Percentiles rank a stretch among this genome's conserved stretches.
Evolutionary conservation across 192 early-diverging fungal species (phyloP).

Genomic region (Spizellomyces sp.): DNA sequence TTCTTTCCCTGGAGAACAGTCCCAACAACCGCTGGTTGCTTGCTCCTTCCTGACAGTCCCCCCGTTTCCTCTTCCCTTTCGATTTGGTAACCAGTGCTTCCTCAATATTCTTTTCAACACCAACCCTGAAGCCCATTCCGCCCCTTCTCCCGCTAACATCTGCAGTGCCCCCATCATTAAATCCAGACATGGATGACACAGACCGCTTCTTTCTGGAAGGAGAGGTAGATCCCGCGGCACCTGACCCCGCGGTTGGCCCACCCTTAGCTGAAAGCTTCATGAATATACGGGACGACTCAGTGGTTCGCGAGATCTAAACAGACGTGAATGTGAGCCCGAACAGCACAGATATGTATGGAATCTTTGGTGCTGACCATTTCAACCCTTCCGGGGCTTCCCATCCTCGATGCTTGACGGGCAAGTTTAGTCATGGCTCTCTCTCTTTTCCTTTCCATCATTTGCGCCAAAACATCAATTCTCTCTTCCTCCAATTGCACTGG

Average conservation of each 20-base stretch:
- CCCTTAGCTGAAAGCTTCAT: neutral
- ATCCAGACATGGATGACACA: neutral
- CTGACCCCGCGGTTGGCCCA: neutral
- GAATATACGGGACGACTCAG: constrained; percentile 1
- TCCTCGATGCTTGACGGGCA: neutral
- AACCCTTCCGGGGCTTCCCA: neutral
- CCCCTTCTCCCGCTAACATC: neutral
- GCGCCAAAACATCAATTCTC: constrained; percentile 8
- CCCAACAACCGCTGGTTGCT: too few relatives aligned
- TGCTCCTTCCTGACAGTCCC: too few relatives aligned
- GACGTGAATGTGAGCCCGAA: neutral
- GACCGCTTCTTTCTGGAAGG: neutral
- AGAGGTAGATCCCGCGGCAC: neutral
- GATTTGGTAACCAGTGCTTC: too few relatives aligned
- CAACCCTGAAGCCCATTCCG: constrained; percentile 1
- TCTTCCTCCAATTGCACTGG: constrained; percentile 4
- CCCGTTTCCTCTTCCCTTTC: too few relatives aligned
- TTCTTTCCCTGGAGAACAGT: too few relatives aligned
- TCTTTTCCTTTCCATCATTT: constrained; percentile 7
- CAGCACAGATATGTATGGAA: neutral
- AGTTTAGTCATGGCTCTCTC: too few relatives aligned
- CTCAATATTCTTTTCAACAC: neutral
- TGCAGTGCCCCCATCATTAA: neutral
- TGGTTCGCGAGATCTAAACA: neutral
- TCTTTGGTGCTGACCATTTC: neutral